Conservation (phyloP, 2,329 filamentous ascomycete genomes). For the Cadophora malorum region DNA sequence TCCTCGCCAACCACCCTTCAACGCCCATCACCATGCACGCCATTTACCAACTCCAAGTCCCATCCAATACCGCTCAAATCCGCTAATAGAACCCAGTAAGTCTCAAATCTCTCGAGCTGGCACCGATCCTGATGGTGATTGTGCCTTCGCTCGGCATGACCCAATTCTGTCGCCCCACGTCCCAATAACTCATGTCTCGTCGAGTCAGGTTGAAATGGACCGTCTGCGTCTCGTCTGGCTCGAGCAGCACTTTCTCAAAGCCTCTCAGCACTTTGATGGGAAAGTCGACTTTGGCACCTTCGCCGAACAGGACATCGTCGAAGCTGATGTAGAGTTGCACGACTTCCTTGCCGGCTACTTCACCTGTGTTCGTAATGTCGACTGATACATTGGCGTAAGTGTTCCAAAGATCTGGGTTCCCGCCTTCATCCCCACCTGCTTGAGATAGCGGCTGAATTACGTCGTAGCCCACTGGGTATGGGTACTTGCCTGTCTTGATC, state of each 20-base stretch:
- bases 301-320: conserved; percentile 34
- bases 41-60: background rate
- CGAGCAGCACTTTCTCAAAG: conserved; percentile 68
- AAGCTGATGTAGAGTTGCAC: conserved; percentile 63
- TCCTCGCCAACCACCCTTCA: background rate
- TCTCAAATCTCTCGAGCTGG: conserved; percentile 47
- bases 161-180: conserved; percentile 68
- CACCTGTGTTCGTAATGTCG: conserved; percentile 65
- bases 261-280: conserved; percentile 72
- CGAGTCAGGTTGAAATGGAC: conserved; percentile 61
- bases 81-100: conserved; percentile 42
- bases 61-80: background rate
- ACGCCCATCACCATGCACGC: background rate
- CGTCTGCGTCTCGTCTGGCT: conserved; percentile 53
- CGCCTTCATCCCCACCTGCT: conserved; percentile 68
- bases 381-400: conserved; percentile 60
- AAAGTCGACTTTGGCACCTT: conserved; percentile 55
- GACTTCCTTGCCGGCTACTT: conserved; percentile 56
- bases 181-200: conserved; percentile 71
- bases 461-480: conserved; percentile 55
- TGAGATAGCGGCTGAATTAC: conserved; percentile 54
- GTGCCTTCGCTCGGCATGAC: conserved; percentile 58
- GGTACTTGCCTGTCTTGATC: conserved; percentile 49
- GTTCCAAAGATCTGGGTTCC: conserved; percentile 62
- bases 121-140: conserved; percentile 51